A percentile compares a stretch with the other conserved stretches of the same genome.
These are phyloP conservation scores for Knoxia roxburghii DNA, from an alignment of 257 asterid genomes.

Conservation along the genomic window DNA sequence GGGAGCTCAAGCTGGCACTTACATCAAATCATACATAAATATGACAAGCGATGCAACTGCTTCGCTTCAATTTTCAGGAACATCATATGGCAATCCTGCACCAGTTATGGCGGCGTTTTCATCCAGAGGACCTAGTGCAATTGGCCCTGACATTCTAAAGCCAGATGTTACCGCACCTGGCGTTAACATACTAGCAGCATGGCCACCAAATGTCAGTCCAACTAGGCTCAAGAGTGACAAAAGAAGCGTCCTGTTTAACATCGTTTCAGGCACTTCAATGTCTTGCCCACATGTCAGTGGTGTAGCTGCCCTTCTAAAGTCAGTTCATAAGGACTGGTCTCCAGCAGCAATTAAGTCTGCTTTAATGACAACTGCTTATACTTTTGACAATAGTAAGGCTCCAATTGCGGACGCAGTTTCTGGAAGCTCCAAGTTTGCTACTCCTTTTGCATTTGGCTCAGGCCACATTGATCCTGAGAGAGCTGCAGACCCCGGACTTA, in stretches of 20 bases:
- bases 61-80: constrained; percentile 38
- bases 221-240: constrained; percentile 42
- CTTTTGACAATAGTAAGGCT: constrained; percentile 24
- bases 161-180: constrained; percentile 85
- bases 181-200: constrained; percentile 70
- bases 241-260: constrained; percentile 47
- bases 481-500: constrained; percentile 65
- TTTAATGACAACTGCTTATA: constrained; percentile 61
- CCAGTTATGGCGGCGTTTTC: constrained; percentile 75
- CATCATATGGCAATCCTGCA: constrained; percentile 43
- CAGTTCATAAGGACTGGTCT: constrained; percentile 54
- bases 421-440: constrained; percentile 29
- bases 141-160: constrained; percentile 49
- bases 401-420: constrained; percentile 44
- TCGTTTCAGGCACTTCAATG: constrained; percentile 79
- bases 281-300: constrained; percentile 78
- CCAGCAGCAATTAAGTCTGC: constrained; percentile 79
- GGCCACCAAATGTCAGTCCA: constrained; percentile 66
- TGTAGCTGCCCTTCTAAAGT: constrained; percentile 57
- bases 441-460: constrained; percentile 56
- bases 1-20: constrained; percentile 39
- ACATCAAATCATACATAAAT: constrained; percentile 38
- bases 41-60: constrained; percentile 37
- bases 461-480: constrained; percentile 64
- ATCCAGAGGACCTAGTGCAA: constrained; percentile 63